Conservation (phyloP, 306 rosid species). For the Hippophae rhamnoides region DNA sequence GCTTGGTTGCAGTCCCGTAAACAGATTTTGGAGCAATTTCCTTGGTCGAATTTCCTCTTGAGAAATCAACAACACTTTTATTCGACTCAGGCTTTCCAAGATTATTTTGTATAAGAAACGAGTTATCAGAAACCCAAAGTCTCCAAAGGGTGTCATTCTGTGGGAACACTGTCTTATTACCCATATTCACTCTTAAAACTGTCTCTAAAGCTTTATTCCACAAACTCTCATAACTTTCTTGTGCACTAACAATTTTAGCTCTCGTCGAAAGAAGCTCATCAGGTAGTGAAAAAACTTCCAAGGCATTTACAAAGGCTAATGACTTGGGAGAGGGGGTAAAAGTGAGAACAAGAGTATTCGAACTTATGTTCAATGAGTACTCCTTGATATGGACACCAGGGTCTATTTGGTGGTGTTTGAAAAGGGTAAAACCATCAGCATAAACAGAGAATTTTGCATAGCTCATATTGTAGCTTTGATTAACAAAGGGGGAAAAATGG, state of each 20-base stretch:
- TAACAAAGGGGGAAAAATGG: constrained; percentile 43
- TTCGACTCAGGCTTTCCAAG: constrained; percentile 27
- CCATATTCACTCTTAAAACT: constrained; percentile 56
- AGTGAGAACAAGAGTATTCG: constrained; percentile 31
- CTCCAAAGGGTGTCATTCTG: constrained; percentile 41
- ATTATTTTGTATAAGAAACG: constrained; percentile 15
- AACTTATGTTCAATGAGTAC: constrained; percentile 40
- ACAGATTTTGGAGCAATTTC: constrained; percentile 39
- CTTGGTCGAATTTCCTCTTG: background rate
- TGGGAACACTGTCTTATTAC: constrained; percentile 32
- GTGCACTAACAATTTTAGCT: constrained; percentile 22
- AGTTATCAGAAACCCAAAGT: constrained; percentile 46
- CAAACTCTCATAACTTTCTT: constrained; percentile 17
- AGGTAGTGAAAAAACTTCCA: constrained; percentile 51
- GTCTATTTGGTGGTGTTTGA: constrained; percentile 30
- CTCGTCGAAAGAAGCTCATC: constrained; percentile 33
- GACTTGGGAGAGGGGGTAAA: constrained; percentile 45
- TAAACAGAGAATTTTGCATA: constrained; percentile 53
- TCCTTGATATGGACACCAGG: constrained; percentile 28
- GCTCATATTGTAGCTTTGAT: constrained; percentile 30
- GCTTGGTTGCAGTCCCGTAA: constrained; percentile 44
- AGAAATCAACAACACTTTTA: constrained; percentile 27
- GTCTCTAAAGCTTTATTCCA: constrained; percentile 44
- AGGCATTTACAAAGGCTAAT: constrained; percentile 57
- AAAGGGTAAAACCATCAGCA: constrained; percentile 42